These are phyloP conservation scores for Ceratocystis albifundus DNA, from an alignment of 2,329 filamentous ascomycete genomes.

Conservation along the genomic window DNA sequence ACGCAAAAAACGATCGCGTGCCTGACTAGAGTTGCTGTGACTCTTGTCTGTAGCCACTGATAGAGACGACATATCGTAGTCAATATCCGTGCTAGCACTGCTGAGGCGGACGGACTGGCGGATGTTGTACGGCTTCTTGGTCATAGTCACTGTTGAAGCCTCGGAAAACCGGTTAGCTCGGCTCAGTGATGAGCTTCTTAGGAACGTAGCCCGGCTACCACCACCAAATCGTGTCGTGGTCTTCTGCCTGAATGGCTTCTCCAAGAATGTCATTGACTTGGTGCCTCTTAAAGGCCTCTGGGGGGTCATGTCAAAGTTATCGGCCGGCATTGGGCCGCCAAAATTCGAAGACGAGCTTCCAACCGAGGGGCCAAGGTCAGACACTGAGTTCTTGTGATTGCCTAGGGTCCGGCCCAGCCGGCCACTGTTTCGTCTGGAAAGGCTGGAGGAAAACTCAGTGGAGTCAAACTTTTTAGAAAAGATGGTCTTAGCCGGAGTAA, in stretches of 20 bases:
- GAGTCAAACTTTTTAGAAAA: slow-evolving; percentile 1
- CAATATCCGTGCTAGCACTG: slow-evolving; percentile 18
- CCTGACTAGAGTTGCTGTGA: not conserved
- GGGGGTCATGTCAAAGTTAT: not conserved
- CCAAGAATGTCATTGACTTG: slow-evolving; percentile 23
- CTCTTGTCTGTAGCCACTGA: slow-evolving; percentile 11
- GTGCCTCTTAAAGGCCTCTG: slow-evolving; percentile 16
- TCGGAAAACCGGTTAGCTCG: slow-evolving; percentile 16
- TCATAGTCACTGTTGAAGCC: slow-evolving; percentile 8
- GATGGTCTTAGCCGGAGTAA: not conserved
- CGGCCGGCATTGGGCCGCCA: not conserved
- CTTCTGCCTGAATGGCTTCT: slow-evolving; percentile 16
- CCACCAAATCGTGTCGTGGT: slow-evolving; percentile 3
- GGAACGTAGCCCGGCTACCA: slow-evolving; percentile 15
- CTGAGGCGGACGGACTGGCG: slow-evolving; percentile 17
- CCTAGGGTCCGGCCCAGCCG: slow-evolving; percentile 16
- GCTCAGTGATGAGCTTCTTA: slow-evolving; percentile 13
- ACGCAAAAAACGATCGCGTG: slow-evolving; percentile 12
- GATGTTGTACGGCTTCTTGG: slow-evolving; percentile 17
- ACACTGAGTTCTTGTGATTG: slow-evolving; percentile 4
- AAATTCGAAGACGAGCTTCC: not conserved
- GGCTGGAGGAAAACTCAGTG: not conserved
- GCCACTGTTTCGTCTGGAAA: not conserved
- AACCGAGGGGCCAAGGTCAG: slow-evolving; percentile 10
- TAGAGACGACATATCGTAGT: not conserved